Evolutionary conservation across 2,329 filamentous ascomycete genomes (phyloP), one percentile per base, ranked within the genome.

Genomic region (Colletotrichum salicis): DNA sequence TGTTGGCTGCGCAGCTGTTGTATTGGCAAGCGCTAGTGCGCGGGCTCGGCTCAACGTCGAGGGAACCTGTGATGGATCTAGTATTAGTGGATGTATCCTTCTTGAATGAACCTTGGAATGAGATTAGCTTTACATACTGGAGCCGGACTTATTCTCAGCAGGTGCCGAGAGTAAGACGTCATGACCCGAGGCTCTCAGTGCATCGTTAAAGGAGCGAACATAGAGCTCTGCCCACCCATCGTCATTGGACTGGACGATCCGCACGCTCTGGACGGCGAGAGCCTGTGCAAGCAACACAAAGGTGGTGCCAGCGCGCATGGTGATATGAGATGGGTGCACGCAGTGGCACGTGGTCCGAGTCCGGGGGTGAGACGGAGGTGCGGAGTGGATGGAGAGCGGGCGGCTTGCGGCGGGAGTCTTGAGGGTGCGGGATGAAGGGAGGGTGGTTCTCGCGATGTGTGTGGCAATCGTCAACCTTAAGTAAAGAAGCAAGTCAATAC

Each of bases 161-260:
- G 92, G 91, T 0, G 85, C 89, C 0, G 91, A 92, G 6, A 94
- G 83, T 7, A 91, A 79, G 88, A 74, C 89, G 11, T 89, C 83
- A 75, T 93, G 87, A 0, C 89, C 89, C 2, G 87, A 85, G 1
- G 80, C 80, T 11, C 81, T 85, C 52, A 94, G 81, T 13, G 85
- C 83, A 64, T 88, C 80, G 80, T 91, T 88, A 63, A 93, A 82
- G 0, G 86, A 84, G 19, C 92, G 87, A 61, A 91, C 82, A 76
- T 93, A 92, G 52, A 86, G 86, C 81, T 93, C 92, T 5, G 91
- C 90, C 92, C 92, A 94, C 41, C 92, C 92, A 77, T 94, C 92
- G 74, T 94, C 92, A 79, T 94, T 94, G 89, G 55, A 86, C 78
- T 63, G 74, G 78, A 79, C 78, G 76, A 92, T 88, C 75, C 89